These are phyloP conservation scores for Vigna radiata DNA, from an alignment of 306 rosid genomes.

Conservation along the genomic window DNA sequence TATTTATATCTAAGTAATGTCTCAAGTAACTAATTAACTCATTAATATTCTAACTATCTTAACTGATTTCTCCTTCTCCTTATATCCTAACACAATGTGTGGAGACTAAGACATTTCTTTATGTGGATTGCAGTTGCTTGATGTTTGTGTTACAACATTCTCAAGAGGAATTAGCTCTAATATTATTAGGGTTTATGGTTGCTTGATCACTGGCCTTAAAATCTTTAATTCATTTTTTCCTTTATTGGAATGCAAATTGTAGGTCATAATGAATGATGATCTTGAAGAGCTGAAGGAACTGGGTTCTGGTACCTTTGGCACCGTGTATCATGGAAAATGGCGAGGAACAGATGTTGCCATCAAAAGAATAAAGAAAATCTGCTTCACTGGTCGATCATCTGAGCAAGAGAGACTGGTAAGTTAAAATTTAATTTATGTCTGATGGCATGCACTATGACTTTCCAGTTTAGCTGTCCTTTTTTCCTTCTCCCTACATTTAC, in stretches of 20 bases:
- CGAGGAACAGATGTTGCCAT: constrained; percentile 88
- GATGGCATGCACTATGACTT: not conserved
- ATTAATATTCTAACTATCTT: too few species aligned
- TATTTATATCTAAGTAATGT: too few species aligned
- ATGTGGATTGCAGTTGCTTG: not conserved
- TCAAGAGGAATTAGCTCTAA: not conserved
- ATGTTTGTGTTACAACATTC: not conserved
- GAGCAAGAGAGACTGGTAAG: constrained; percentile 81
- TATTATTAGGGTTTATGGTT: not conserved
- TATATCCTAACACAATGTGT: too few species aligned
- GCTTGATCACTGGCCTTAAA: constrained; percentile 22
- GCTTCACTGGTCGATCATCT: constrained; percentile 76
- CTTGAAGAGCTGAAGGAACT: constrained; percentile 84
- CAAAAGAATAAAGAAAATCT: constrained; percentile 78
- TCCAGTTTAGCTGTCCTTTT: not conserved
- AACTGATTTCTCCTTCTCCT: too few species aligned
- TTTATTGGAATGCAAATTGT: constrained; percentile 39
- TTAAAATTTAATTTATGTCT: constrained; percentile 10
- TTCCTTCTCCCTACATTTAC: not conserved
- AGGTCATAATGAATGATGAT: constrained; percentile 83
- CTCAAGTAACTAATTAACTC: too few species aligned
- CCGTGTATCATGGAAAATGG: constrained; percentile 92
- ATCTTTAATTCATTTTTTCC: constrained; percentile 21
- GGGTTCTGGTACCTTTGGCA: constrained; percentile 89
- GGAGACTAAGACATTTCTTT: not conserved